These are phyloP conservation scores for Dujonia santamariae DNA, from an alignment of 1,139 yeast genomes.

Conservation along the genomic window DNA sequence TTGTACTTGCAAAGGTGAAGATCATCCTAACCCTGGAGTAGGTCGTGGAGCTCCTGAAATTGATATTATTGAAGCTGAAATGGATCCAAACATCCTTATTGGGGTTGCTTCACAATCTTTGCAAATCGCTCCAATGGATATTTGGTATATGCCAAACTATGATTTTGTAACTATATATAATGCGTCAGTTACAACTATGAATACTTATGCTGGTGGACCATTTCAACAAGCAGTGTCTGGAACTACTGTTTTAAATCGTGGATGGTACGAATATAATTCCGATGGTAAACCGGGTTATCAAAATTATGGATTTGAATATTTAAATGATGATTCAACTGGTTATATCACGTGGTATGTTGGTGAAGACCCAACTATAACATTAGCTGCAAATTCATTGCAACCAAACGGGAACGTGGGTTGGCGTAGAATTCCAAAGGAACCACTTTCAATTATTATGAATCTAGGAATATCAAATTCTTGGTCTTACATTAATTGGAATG, in stretches of 20 bases:
- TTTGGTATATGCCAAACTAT: slow-evolving; percentile 29
- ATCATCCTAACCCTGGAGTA: slow-evolving; percentile 25
- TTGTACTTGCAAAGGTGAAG: slow-evolving; percentile 25
- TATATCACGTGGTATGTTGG: slow-evolving; percentile 28
- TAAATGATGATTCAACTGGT: slow-evolving; percentile 22
- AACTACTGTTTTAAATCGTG: slow-evolving; percentile 20
- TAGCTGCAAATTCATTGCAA: slow-evolving; percentile 21
- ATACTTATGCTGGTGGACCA: slow-evolving; percentile 28
- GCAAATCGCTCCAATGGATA: slow-evolving; percentile 27
- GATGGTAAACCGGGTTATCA: slow-evolving; percentile 17
- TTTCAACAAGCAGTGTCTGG: slow-evolving; percentile 28
- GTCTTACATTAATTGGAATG: slow-evolving; percentile 31
- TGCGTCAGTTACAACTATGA: slow-evolving; percentile 22
- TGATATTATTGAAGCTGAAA: slow-evolving; percentile 26
- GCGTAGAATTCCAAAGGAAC: slow-evolving; percentile 25
- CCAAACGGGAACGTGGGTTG: slow-evolving; percentile 27
- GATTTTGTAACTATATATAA: slow-evolving; percentile 21
- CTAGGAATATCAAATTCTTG: slow-evolving; percentile 27
- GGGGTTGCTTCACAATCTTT: slow-evolving; percentile 28
- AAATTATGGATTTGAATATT: slow-evolving; percentile 22
- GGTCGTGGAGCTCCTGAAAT: slow-evolving; percentile 33
- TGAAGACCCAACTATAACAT: slow-evolving; percentile 21
- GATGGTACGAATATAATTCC: slow-evolving; percentile 23
- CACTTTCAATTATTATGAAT: slow-evolving; percentile 25
- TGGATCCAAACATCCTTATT: slow-evolving; percentile 13